These are phyloP conservation scores for Coelastrella sp. DNA, from an alignment of 139 green algal species.

Conservation along the genomic window DNA sequence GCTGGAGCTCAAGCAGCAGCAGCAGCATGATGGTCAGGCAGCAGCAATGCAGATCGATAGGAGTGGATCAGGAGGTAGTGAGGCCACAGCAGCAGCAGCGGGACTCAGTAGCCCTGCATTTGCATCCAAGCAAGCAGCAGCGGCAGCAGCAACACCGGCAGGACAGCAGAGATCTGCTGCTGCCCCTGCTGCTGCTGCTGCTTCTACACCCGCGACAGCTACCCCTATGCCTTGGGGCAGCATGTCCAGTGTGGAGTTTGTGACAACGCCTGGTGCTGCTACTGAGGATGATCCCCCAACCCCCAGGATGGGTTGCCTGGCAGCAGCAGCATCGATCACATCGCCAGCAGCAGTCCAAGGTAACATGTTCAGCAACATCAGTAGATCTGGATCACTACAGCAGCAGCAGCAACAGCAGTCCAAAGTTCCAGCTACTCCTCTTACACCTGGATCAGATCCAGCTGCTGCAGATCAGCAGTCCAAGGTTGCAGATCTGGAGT, in stretches of 20 bases:
- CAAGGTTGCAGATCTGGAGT: background rate
- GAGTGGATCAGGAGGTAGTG: background rate
- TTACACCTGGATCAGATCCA: background rate
- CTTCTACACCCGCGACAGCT: background rate
- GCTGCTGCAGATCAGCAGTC: background rate
- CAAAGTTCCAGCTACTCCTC: background rate
- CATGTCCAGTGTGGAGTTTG: background rate
- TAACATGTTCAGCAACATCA: background rate
- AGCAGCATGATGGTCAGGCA: background rate
- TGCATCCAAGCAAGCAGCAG: background rate
- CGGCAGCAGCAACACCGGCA: background rate
- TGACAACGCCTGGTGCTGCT: background rate
- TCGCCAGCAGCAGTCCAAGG: background rate
- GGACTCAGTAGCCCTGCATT: background rate
- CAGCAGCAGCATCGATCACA: background rate
- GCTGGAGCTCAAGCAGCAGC: background rate
- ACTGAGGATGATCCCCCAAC: background rate
- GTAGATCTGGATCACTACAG: background rate
- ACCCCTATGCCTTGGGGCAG: background rate
- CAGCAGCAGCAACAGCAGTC: too few species aligned
- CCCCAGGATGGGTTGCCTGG: constrained; percentile 15
- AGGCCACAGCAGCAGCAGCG: background rate
- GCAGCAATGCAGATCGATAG: background rate
- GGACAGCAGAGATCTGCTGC: background rate
- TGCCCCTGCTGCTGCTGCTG: background rate